These are phyloP conservation scores for Neonectria hederae DNA, from an alignment of 2,329 filamentous ascomycete genomes.

Conservation along the genomic window DNA sequence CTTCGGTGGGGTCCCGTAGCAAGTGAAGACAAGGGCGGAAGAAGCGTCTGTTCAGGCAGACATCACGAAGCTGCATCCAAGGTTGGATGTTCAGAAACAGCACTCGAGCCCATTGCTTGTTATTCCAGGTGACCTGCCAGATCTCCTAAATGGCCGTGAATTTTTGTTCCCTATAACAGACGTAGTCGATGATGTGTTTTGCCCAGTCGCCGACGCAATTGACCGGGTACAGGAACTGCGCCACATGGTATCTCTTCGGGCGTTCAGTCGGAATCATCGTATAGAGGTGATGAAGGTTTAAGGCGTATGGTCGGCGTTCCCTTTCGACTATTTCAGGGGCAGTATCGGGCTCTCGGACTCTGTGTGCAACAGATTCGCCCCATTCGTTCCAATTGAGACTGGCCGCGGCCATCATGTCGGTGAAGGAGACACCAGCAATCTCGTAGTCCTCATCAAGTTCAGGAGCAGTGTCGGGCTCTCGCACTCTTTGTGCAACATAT, in stretches of 20 bases:
- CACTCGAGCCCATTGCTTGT: neutral
- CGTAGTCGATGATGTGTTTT: neutral
- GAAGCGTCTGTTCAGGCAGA: neutral
- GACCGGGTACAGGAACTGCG: neutral
- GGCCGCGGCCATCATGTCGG: neutral
- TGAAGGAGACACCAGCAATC: neutral
- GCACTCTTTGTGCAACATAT: neutral
- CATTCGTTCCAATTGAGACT: neutral
- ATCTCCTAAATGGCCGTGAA: constrained; percentile 12
- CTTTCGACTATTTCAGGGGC: neutral
- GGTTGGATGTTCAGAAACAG: neutral
- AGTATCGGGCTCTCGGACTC: neutral
- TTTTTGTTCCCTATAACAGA: neutral
- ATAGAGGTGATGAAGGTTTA: neutral
- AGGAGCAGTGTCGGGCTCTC: neutral
- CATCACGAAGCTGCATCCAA: neutral
- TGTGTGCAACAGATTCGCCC: neutral
- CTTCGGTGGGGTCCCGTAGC: neutral
- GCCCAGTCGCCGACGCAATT: constrained; percentile 11
- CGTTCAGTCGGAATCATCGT: neutral
- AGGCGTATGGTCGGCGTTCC: constrained; percentile 10
- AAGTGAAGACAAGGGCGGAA: constrained; percentile 3
- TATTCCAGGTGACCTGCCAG: constrained; percentile 3
- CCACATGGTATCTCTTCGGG: neutral
- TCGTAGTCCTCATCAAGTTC: neutral